Base-by-base conservation (phyloP, 306 rosid genomes). In the Acacia melanoxylon region DNA sequence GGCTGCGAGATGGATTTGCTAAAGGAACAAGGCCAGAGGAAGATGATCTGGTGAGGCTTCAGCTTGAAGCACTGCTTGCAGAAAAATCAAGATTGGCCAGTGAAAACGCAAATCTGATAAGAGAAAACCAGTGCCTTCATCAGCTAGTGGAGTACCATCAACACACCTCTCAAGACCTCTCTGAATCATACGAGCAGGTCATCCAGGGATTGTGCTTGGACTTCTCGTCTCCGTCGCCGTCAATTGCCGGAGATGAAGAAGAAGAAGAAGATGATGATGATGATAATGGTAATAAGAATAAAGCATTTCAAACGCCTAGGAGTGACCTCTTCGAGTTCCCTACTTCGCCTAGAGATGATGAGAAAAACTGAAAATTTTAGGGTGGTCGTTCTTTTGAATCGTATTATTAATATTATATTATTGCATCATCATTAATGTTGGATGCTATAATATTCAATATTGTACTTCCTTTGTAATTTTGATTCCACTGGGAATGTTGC, bases 41-140 rank as follows among this genome's bases (percentile, higher is more conserved):
- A 91, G 98, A 93, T 87, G 98, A 96, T 86, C 83, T 93, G 88
- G 99, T 96, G 89, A 93, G 97, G 87, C 99, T 96, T 89, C 99
- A 96, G 82, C 85, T 96, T 83, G 98, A 96, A 86, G 97, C 97
- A 80, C 82, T 93, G 77, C 92, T 93, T 24, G 92, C 94, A 25
- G 99, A 96, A 87, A 96, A 96, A 77, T 92, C 99, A 1, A 89
- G 98, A 80, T 70, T 96, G 80, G 98, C 99, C 4, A 92, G 84
- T 77, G 99, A 96, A 54, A 96, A 96, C 79, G 91, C 98, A 81
- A 96, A 86, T 83, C 88, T 93, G 1, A 77, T 84, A 0, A 91
- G 99, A 87, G 99, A 96, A 87, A 96, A 96, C 70, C 97, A 92
- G 73, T 96, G 99, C 82, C 97, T 93, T 37, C 84, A 93, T 81